Percentiles rank a stretch among this genome's conserved stretches.
Evolutionary conservation across 352 stramenopile species (phyloP).

Genomic region (Stephanocyclus meneghinianus): DNA sequence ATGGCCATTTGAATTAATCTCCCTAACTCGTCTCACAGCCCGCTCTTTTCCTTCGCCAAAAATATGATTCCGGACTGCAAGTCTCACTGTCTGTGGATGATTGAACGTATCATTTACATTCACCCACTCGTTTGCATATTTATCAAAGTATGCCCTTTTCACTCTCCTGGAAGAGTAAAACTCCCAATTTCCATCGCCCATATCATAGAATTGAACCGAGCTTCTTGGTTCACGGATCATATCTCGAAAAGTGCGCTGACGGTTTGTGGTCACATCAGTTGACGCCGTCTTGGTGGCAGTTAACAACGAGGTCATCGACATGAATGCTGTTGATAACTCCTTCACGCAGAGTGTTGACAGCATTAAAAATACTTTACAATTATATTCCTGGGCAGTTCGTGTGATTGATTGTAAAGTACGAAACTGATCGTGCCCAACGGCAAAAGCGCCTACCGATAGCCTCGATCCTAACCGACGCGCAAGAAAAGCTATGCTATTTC

Average conservation of each 20-base stretch:
- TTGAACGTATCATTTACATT: slow-evolving; percentile 10
- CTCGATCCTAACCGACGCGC: slow-evolving; percentile 25
- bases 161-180: neutral
- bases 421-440: slow-evolving; percentile 4
- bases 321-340: slow-evolving; percentile 26
- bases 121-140: neutral
- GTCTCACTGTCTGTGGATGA: neutral
- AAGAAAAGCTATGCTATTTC: slow-evolving; percentile 16
- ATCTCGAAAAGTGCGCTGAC: slow-evolving; percentile 19
- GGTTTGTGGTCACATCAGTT: slow-evolving; percentile 18
- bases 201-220: neutral
- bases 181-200: neutral
- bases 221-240: slow-evolving; percentile 4
- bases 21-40: slow-evolving; percentile 30
- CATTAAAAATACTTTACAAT: slow-evolving; percentile 18
- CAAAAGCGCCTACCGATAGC: slow-evolving; percentile 23
- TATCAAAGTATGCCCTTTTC: slow-evolving; percentile 16
- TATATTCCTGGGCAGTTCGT: slow-evolving; percentile 15
- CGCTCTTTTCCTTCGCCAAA: slow-evolving; percentile 48
- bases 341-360: slow-evolving; percentile 16
- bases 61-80: slow-evolving; percentile 21
- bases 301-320: slow-evolving; percentile 21
- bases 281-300: slow-evolving; percentile 18
- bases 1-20: slow-evolving; percentile 15
- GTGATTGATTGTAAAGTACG: slow-evolving; percentile 2